Percentiles rank a stretch among this genome's conserved stretches.
Conservation (phyloP, 1,284 basidiomycete species). For the Sporisorium reilianum region DNA sequence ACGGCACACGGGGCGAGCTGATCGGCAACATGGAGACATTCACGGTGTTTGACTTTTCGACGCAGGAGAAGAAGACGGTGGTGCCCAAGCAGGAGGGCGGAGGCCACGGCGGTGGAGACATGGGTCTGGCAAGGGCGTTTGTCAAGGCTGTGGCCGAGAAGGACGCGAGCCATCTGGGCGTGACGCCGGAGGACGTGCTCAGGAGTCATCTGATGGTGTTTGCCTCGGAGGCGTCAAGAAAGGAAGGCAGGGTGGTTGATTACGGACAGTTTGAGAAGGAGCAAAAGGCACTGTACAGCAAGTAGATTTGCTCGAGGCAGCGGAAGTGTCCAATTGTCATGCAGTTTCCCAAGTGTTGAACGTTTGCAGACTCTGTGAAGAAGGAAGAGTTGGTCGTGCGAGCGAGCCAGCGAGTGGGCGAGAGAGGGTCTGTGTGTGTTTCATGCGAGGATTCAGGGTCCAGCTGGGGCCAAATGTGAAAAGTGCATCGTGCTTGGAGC, state of each 20-base stretch:
- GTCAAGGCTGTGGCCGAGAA: slow-evolving; percentile 42
- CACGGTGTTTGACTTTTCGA: slow-evolving; percentile 40
- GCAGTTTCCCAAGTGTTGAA: background rate
- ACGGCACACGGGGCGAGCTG: slow-evolving; percentile 40
- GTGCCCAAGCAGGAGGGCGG: slow-evolving; percentile 33
- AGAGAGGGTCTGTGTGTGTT: background rate
- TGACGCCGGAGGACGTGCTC: slow-evolving; percentile 37
- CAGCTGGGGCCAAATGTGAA: slow-evolving; percentile 11
- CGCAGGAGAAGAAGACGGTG: slow-evolving; percentile 36
- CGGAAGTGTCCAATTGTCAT: background rate
- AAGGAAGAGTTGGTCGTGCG: background rate
- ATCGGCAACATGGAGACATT: slow-evolving; percentile 39
- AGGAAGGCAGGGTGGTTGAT: slow-evolving; percentile 30
- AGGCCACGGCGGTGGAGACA: slow-evolving; percentile 39
- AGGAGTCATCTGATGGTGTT: slow-evolving; percentile 45
- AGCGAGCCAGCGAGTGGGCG: background rate
- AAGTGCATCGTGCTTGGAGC: background rate
- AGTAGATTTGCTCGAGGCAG: background rate
- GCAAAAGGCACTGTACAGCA: slow-evolving; percentile 30
- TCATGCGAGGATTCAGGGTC: slow-evolving; percentile 12
- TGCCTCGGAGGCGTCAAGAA: slow-evolving; percentile 26
- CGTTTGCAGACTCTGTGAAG: background rate
- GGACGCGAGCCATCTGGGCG: slow-evolving; percentile 32
- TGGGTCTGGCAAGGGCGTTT: slow-evolving; percentile 39
- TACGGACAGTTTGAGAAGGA: slow-evolving; percentile 27